Evolutionary conservation across 805 yeast species (phyloP), one percentile per base, ranked within the genome.

Genomic region (Saccharomyces kudriavzevii): DNA sequence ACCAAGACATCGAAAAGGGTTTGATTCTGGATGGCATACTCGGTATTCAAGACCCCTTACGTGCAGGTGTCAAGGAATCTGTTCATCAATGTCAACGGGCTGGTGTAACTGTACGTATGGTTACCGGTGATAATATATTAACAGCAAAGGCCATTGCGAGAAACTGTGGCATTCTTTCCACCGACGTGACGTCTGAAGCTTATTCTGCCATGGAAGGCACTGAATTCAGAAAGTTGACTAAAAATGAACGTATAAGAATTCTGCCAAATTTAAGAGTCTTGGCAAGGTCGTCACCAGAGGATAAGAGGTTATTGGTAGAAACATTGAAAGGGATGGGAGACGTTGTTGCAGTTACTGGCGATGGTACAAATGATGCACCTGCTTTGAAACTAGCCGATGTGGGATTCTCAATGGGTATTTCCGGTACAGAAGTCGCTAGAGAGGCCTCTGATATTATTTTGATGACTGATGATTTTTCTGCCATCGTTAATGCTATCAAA

Each of bases 341-440:
- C 65, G 96, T 92, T 35, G 99, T 94, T 49, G 99, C 99, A 1
- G 98, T 92, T 35, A 94, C 99, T 40, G 99, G 99, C 67, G 99
- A 94, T 70, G 99, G 99, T 71, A 92, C 98, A 8, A 94, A 94
- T 69, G 99, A 94, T 77, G 99, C 98, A 0, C 97, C 97, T 14
- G 98, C 99, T 2, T 78, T 94, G 65, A 89, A 92, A 66, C 77
- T 91, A 55, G 99, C 99, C 0, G 98, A 94, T 72, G 96, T 94
- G 54, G 99, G 99, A 1, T 92, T 94, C 67, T 88, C 98, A 2
- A 94, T 94, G 99, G 99, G 99, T 60, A 89, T 91, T 56, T 80
- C 96, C 8, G 99, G 99, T 59, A 94, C 99, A 1, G 99, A 94
- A 72, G 98, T 94, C 57, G 99, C 99, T 9, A 82, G 97, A 70